A percentile compares a stretch with the other conserved stretches of the same genome.
Conservation (phyloP, 441 rosid genomes). For the Flueggea neowawraea region DNA sequence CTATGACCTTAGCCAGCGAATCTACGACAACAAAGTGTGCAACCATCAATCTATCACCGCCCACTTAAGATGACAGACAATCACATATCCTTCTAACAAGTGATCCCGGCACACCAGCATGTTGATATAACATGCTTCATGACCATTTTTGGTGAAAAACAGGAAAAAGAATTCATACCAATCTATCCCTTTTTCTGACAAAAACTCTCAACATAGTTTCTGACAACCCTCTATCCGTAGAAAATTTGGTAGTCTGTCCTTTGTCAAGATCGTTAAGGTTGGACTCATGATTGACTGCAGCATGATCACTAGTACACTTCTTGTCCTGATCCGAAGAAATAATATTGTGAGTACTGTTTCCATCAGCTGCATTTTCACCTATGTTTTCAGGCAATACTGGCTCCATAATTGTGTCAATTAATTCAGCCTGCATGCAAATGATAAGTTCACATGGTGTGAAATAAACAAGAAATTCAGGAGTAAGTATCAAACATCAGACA, state of each 20-base stretch:
- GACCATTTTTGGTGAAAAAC: not conserved
- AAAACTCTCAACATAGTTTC: conserved; percentile 54
- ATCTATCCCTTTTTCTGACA: conserved; percentile 53
- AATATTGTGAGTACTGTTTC: conserved; percentile 11
- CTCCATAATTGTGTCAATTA: conserved; percentile 12
- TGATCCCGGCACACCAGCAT: not conserved
- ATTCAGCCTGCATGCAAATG: conserved; percentile 24
- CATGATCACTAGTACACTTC: conserved; percentile 14
- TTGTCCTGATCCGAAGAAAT: conserved; percentile 15
- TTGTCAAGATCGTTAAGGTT: conserved; percentile 33
- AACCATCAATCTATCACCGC: not conserved
- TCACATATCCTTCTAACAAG: not conserved
- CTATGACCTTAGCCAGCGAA: too few relatives aligned
- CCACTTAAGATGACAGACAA: not conserved
- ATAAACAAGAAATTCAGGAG: not conserved
- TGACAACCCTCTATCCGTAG: conserved; percentile 42
- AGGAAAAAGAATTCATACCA: conserved; percentile 37
- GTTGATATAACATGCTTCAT: not conserved
- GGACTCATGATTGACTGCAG: conserved; percentile 24
- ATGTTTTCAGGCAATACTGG: conserved; percentile 17
- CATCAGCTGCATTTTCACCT: conserved; percentile 23
- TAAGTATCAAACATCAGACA: too few relatives aligned
- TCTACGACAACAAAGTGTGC: too few relatives aligned
- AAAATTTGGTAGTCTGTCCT: conserved; percentile 29
- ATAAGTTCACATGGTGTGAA: conserved; percentile 6